Conservation (phyloP, 805 yeast species). For the Nakazawaea siamensis region DNA sequence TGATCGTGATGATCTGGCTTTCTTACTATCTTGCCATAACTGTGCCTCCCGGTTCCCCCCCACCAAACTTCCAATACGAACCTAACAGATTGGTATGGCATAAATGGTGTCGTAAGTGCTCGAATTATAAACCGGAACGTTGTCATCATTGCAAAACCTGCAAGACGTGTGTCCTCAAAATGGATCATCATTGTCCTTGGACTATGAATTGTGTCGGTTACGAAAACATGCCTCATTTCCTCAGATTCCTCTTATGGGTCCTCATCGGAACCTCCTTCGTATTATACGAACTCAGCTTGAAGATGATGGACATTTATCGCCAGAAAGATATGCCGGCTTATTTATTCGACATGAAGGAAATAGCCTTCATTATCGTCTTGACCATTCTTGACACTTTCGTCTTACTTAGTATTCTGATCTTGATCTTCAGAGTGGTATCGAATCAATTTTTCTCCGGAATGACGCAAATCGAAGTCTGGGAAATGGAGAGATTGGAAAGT, state of each 20-base stretch:
- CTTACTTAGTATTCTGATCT: conserved; percentile 44
- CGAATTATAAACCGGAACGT: conserved; percentile 69
- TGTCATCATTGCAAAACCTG: conserved; percentile 82
- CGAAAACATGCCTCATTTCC: conserved; percentile 67
- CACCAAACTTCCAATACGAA: conserved; percentile 36
- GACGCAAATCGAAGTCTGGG: conserved; percentile 94
- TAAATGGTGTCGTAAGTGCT: conserved; percentile 68
- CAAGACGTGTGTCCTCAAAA: conserved; percentile 64
- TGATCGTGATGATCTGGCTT: conserved; percentile 56
- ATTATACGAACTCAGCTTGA: conserved; percentile 29
- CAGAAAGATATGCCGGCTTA: conserved; percentile 48
- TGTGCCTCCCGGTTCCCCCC: conserved; percentile 63
- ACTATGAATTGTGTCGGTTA: conserved; percentile 86
- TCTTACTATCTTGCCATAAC: conserved; percentile 65
- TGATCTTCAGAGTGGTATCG: conserved; percentile 53
- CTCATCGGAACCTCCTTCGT: conserved; percentile 41
- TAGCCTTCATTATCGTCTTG: conserved; percentile 46
- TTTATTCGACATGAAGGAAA: conserved; percentile 40
- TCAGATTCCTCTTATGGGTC: conserved; percentile 69
- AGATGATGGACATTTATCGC: conserved; percentile 36
- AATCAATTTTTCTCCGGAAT: conserved; percentile 54
- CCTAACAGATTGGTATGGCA: conserved; percentile 32
- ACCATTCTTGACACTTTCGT: conserved; percentile 54
- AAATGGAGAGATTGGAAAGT: conserved; percentile 67
- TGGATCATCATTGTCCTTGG: conserved; percentile 69